A percentile compares a stretch with the other conserved stretches of the same genome.
Conservation (phyloP, 371 early-diverging fungal genomes). For the Rhizomucor pusillus region DNA sequence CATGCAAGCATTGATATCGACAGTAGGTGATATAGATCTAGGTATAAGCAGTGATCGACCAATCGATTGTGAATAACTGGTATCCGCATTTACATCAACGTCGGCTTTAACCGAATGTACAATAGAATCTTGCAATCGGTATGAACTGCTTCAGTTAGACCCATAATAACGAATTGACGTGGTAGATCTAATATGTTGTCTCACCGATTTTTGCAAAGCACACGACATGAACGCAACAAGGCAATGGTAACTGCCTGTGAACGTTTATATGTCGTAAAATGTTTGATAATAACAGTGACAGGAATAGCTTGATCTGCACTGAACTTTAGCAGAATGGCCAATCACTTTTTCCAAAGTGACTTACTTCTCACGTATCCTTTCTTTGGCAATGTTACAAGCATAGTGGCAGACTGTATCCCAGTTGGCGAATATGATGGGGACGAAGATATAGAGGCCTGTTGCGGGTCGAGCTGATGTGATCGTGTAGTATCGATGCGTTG, state of each 20-base stretch:
- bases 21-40: conserved; percentile 13
- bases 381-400: conserved; percentile 5
- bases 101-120: conserved; percentile 15
- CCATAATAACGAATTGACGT: no score
- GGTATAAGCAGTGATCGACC: conserved; percentile 13
- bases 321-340: background rate
- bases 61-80: conserved; percentile 9
- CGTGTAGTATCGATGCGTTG: conserved; percentile 7
- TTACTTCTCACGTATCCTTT: conserved; percentile 15
- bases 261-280: conserved; percentile 10
- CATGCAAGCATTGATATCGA: conserved; percentile 9
- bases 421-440: no score
- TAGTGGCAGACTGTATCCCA: background rate
- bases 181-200: no score
- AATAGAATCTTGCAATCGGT: conserved; percentile 4
- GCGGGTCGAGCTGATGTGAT: conserved; percentile 7
- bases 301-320: conserved; percentile 14
- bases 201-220: conserved; percentile 18
- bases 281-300: conserved; percentile 12
- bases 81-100: conserved; percentile 8
- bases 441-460: background rate
- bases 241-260: conserved; percentile 9
- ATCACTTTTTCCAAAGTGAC: background rate
- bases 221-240: conserved; percentile 5
- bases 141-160: background rate